These are phyloP conservation scores for Tuber brumale DNA, from an alignment of 495 filamentous ascomycete species.

Conservation along the genomic window DNA sequence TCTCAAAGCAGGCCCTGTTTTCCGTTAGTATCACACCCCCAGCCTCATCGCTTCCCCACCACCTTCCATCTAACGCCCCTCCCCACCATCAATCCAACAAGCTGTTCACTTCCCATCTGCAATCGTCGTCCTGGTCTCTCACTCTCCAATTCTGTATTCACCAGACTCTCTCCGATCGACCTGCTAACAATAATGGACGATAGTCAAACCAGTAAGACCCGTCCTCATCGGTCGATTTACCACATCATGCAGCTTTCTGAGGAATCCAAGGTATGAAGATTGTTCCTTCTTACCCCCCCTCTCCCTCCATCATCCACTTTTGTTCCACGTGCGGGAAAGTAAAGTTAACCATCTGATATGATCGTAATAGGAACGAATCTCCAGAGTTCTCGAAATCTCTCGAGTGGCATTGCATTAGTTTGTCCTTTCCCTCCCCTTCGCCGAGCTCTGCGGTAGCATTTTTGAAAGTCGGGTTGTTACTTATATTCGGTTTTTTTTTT, in stretches of 20 bases:
- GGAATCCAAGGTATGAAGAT: slow-evolving; percentile 73
- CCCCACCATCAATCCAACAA: background rate
- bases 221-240: slow-evolving; percentile 23
- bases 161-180: slow-evolving; percentile 7
- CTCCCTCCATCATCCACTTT: background rate
- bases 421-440: slow-evolving; percentile 28
- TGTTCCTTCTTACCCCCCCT: background rate
- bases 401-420: slow-evolving; percentile 97
- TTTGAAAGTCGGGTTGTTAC: slow-evolving; percentile 22
- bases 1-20: slow-evolving; percentile 21
- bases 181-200: slow-evolving; percentile 33
- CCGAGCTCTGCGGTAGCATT: slow-evolving; percentile 15
- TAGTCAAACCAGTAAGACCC: slow-evolving; percentile 20
- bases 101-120: slow-evolving; percentile 7
- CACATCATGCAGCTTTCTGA: slow-evolving; percentile 84
- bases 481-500: slow-evolving; percentile 3
- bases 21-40: slow-evolving; percentile 2
- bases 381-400: slow-evolving; percentile 87
- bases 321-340: background rate
- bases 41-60: slow-evolving; percentile 23
- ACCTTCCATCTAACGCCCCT: slow-evolving; percentile 11
- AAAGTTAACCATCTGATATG: background rate
- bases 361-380: slow-evolving; percentile 75
- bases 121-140: slow-evolving; percentile 16
- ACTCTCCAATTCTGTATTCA: background rate